Conservation (phyloP, 164 flowering plant genomes). For the Warburgia ugandensis region DNA sequence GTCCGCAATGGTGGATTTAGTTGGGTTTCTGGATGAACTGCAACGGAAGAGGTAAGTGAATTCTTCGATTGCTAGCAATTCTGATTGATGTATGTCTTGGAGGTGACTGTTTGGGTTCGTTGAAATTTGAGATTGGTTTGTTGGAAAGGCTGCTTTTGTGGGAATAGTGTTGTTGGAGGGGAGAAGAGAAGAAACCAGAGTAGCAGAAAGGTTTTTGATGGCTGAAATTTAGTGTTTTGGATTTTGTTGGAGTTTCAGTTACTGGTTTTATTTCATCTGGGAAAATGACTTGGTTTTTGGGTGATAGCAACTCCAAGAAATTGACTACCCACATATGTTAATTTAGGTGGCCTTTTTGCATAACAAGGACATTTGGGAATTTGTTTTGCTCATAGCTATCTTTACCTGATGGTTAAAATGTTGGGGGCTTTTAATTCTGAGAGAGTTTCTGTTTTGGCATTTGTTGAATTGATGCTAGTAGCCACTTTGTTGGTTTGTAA, state of each 20-base stretch:
- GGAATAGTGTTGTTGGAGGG: not conserved
- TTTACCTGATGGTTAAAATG: constrained; percentile 4
- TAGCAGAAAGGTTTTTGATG: too few relatives aligned
- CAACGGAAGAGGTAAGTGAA: not conserved
- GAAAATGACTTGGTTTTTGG: too few relatives aligned
- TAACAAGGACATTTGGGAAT: too few relatives aligned
- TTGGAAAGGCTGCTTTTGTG: not conserved
- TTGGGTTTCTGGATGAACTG: not conserved
- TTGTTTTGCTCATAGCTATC: too few relatives aligned
- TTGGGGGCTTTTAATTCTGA: not conserved
- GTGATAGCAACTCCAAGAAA: too few relatives aligned
- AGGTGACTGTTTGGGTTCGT: not conserved
- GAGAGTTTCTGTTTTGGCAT: not conserved
- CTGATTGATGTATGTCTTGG: too few relatives aligned
- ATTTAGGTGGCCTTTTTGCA: too few relatives aligned
- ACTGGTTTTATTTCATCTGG: too few relatives aligned
- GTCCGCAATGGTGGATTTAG: not conserved
- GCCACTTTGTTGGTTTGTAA: constrained; percentile 6
- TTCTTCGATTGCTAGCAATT: not conserved
- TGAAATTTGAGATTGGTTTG: not conserved
- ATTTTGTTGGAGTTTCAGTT: too few relatives aligned
- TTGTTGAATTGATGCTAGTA: not conserved
- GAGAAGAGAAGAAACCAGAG: too few relatives aligned
- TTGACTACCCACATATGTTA: too few relatives aligned
- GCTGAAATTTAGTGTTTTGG: too few relatives aligned